Evolutionary conservation across 345 rosid species (phyloP).

Genomic region (Brassica nigra): DNA sequence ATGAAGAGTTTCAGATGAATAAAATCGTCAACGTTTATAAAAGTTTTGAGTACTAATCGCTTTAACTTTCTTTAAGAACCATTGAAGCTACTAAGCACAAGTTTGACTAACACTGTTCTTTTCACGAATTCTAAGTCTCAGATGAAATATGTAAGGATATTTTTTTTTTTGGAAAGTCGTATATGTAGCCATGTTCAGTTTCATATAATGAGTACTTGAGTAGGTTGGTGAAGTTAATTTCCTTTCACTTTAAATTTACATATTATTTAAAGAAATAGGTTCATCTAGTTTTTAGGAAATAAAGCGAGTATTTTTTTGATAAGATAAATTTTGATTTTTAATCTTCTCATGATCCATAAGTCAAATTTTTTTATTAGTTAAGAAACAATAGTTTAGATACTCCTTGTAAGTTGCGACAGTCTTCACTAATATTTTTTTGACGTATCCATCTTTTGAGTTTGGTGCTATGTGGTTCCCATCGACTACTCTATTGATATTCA

Average conservation of each 20-base stretch:
- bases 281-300: neutral
- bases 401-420: constrained; percentile 25
- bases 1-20: neutral
- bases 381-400: constrained; percentile 24
- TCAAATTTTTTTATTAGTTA: neutral
- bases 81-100: neutral
- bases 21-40: neutral
- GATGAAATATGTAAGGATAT: neutral
- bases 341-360: neutral
- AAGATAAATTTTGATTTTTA: neutral
- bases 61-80: neutral
- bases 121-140: neutral
- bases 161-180: too few species aligned
- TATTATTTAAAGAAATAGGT: neutral
- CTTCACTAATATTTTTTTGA: neutral
- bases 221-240: neutral
- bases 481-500: constrained; percentile 10
- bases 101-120: neutral
- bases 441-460: constrained; percentile 11
- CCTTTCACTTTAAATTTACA: neutral
- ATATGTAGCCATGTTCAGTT: neutral
- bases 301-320: neutral
- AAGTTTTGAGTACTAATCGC: neutral
- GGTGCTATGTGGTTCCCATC: constrained; percentile 33
- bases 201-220: neutral